A percentile compares a stretch with the other conserved stretches of the same genome.
Evolutionary conservation across 805 yeast species (phyloP).

Genomic region (Metschnikowia lachancei): DNA sequence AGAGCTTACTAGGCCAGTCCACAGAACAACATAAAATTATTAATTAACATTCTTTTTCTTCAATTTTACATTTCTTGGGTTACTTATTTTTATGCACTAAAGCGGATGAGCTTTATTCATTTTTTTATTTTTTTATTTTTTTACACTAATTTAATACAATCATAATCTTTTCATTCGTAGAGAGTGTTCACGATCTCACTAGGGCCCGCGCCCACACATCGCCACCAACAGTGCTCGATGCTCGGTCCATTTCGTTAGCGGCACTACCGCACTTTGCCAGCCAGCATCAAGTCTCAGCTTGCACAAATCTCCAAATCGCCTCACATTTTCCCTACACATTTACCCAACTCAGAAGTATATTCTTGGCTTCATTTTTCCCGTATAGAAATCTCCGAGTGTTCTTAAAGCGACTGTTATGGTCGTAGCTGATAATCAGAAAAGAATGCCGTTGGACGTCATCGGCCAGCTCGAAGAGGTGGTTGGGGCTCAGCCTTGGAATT

Average conservation of each 20-base stretch:
- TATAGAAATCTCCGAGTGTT: background rate
- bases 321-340: background rate
- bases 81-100: too few relatives aligned
- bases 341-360: background rate
- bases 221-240: background rate
- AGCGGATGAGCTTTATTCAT: too few relatives aligned
- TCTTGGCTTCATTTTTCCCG: background rate
- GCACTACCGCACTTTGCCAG: slow-evolving; percentile 8
- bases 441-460: slow-evolving; percentile 46
- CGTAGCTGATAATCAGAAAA: slow-evolving; percentile 20
- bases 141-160: too few relatives aligned
- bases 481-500: slow-evolving; percentile 51
- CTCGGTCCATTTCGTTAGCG: slow-evolving; percentile 3
- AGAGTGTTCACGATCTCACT: background rate
- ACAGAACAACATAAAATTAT: background rate
- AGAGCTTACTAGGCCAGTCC: too few relatives aligned
- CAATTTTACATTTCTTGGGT: too few relatives aligned
- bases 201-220: background rate
- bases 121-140: background rate
- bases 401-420: slow-evolving; percentile 9
- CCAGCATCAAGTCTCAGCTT: slow-evolving; percentile 1
- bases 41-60: background rate
- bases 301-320: background rate
- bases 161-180: background rate
- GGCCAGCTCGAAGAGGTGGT: slow-evolving; percentile 59